These are phyloP conservation scores for Cornus controversa DNA, from an alignment of 148 eudicot species.

Conservation along the genomic window DNA sequence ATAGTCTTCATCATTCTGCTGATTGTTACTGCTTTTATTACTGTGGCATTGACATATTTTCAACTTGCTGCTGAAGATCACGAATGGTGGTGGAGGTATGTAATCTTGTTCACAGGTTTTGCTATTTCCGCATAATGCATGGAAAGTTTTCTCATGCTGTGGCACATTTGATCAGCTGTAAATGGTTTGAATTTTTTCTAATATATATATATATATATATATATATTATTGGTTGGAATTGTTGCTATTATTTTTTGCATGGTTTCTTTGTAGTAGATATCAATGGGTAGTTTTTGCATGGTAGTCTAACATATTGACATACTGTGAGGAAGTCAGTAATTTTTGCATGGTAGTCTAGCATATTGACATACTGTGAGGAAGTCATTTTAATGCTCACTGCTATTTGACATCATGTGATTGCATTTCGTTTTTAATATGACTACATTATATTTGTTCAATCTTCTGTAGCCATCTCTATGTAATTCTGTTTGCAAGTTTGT, in stretches of 20 bases:
- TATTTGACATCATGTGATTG: not conserved
- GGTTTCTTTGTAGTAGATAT: not conserved
- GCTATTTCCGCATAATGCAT: not conserved
- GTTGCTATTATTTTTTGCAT: not conserved
- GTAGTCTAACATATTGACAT: not conserved
- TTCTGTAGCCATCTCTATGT: not conserved
- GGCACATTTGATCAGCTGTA: no score
- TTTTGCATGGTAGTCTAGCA: not conserved
- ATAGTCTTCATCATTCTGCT: conserved; percentile 8
- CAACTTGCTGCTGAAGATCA: conserved; percentile 12
- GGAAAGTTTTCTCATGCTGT: no score
- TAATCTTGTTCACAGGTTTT: not conserved
- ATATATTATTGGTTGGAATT: no score
- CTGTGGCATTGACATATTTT: conserved; percentile 3
- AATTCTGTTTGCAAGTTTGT: no score
- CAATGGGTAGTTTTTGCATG: not conserved
- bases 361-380: not conserved
- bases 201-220: no score
- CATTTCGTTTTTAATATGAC: not conserved
- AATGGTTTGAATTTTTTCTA: no score
- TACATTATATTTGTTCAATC: not conserved
- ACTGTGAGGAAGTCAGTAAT: not conserved
- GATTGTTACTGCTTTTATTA: conserved; percentile 8
- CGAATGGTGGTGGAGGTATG: conserved; percentile 15
- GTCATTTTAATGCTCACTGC: not conserved